A percentile compares a stretch with the other conserved stretches of the same genome.
phyloP scores from a whole-genome alignment of 1,284 basidiomycete species.

The Spongiforma sp. region DNA sequence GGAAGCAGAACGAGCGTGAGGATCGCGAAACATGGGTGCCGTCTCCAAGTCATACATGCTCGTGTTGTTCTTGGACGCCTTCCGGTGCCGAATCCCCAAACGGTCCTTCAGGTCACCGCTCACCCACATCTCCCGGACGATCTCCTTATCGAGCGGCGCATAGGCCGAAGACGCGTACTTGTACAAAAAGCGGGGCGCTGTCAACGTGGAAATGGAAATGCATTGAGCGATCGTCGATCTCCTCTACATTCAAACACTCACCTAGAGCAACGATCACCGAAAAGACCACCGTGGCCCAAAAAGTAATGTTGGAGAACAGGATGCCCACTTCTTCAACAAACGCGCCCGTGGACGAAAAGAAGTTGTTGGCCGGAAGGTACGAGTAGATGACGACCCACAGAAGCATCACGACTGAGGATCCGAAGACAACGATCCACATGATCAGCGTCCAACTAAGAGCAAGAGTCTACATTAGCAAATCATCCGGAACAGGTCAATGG shows the following conservation, averaged over 20 bases:
- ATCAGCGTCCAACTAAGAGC: conserved; percentile 82
- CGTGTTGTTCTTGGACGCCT: conserved; percentile 46
- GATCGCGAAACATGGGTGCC: conserved; percentile 70
- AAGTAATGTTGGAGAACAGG: conserved; percentile 79
- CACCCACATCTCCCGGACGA: conserved; percentile 92
- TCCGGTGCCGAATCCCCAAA: conserved; percentile 73
- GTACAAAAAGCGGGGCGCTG: conserved; percentile 75
- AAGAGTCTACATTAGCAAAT: conserved; percentile 9
- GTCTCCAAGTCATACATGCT: conserved; percentile 52
- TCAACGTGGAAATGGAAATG: too few relatives aligned
- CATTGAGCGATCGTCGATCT: too few relatives aligned
- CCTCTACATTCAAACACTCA: conserved; percentile 39
- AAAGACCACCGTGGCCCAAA: conserved; percentile 82
- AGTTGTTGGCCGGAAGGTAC: conserved; percentile 53
- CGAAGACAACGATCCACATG: conserved; percentile 80
- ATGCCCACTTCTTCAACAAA: conserved; percentile 78
- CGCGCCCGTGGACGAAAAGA: conserved; percentile 53
- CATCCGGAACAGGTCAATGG: background rate
- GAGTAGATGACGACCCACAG: conserved; percentile 90
- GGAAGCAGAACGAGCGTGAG: conserved; percentile 66
- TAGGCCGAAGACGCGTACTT: conserved; percentile 75
- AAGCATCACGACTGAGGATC: conserved; percentile 81
- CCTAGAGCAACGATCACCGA: conserved; percentile 75
- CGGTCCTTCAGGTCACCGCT: conserved; percentile 82
- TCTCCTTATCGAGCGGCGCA: conserved; percentile 79